Base-by-base conservation (phyloP, 2,329 filamentous ascomycete genomes). In the Colletotrichum sp. region DNA sequence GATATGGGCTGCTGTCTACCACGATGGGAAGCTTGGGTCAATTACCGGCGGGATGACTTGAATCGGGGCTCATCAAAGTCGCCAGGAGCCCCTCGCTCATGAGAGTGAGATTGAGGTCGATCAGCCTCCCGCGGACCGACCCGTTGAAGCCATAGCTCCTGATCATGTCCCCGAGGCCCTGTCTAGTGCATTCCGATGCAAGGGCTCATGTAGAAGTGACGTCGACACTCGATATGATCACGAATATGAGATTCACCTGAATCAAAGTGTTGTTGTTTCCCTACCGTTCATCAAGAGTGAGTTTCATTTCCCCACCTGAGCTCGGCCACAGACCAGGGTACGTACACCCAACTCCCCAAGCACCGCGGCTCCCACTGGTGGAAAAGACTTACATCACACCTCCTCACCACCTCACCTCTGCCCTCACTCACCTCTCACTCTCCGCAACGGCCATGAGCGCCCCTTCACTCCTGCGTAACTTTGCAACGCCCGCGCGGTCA, bases 311-410 rank as follows among this genome's bases (percentile, higher is more conserved):
- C 38, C 70, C 70, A 65, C 71, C 62, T 16, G n/a, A 65, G 66
- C 59, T 73, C 59, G 36, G 27, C 11, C 21, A 58, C 27, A 24
- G 54, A 24, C 68, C 70, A 47, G 68, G 71, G 70, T 73, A 36
- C 71, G n/a, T 51, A 51, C 43, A 51, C 43, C n/a, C n/a, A 13
- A 51, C 11, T 47, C n/a, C 47, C 38, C 43, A 58, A 58, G 27
- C 51, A 31, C 33, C 29, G 55, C 33, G 54, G 33, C 51, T 38
- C 51, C 15, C 21, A 57, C 33, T 31, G 51, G 34, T n/a, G 21
- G 24, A 54, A 38, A 58, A 18, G 34, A 59, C 54, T 59, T 43
- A 67, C 65, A 61, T 51, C 61, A 69, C 24, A 57, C 34, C 61
- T 15, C 27, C 24, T 59, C n/a, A 31, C 29, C 51, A 27, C 27